Evolutionary conservation across 106 monocot species (phyloP).

Genomic region (Dendrobium huoshanense): DNA sequence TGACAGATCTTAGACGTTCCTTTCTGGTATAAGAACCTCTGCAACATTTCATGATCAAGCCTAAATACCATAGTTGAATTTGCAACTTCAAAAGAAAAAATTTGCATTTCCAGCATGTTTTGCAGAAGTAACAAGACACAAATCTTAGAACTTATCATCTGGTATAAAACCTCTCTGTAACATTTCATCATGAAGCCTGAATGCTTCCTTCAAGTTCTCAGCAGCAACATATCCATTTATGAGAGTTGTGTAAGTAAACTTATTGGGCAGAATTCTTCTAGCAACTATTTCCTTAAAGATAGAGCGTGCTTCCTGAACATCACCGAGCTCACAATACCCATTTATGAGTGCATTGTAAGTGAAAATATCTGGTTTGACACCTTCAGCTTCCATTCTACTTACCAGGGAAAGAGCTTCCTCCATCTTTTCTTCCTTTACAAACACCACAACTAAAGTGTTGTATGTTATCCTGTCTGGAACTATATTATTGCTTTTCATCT

Average conservation of each 20-base stretch:
- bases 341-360: conserved; percentile 68
- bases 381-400: conserved; percentile 48
- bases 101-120: neutral
- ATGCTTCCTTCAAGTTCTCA: conserved; percentile 77
- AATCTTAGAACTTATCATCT: conserved; percentile 47
- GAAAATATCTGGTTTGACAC: conserved; percentile 54
- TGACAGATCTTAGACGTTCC: no score
- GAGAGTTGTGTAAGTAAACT: conserved; percentile 64
- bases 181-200: conserved; percentile 91
- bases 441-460: conserved; percentile 72
- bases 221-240: conserved; percentile 63
- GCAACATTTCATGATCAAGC: neutral
- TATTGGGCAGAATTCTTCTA: conserved; percentile 59
- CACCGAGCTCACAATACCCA: conserved; percentile 58
- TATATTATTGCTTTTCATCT: conserved; percentile 52
- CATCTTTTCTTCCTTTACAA: conserved; percentile 57
- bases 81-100: neutral
- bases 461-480: conserved; percentile 70
- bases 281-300: conserved; percentile 44
- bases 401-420: conserved; percentile 53
- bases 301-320: conserved; percentile 49
- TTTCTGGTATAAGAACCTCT: no score
- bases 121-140: neutral
- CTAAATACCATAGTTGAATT: neutral
- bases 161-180: conserved; percentile 63